phyloP scores from a whole-genome alignment of 2,329 filamentous ascomycete species.

The Colletotrichum australisinense region DNA sequence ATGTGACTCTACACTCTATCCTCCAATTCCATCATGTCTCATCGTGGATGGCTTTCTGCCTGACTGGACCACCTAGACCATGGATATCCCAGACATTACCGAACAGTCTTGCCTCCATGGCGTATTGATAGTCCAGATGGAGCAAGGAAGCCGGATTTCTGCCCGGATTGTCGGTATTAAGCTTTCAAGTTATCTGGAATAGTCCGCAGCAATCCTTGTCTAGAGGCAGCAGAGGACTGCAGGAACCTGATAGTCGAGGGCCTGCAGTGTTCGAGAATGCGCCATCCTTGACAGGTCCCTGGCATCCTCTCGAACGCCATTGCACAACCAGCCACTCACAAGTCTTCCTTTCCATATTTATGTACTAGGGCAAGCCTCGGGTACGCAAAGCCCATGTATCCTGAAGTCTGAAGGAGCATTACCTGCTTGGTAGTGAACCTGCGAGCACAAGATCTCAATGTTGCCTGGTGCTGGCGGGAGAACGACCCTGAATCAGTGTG shows the following conservation, averaged over 20 bases:
- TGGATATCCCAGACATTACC: neutral
- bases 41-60: neutral
- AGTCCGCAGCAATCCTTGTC: neutral
- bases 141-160: neutral
- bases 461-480: neutral
- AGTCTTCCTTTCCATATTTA: neutral
- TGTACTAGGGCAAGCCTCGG: neutral
- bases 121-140: neutral
- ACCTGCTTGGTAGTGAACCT: neutral
- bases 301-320: neutral
- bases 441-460: neutral
- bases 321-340: neutral
- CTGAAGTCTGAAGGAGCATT: neutral
- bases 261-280: neutral
- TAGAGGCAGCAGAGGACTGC: neutral
- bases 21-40: neutral
- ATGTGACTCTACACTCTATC: neutral
- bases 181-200: conserved; percentile 1
- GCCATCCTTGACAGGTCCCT: conserved; percentile 1
- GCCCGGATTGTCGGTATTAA: neutral
- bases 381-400: neutral
- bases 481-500: conserved; percentile 6
- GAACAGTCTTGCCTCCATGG: neutral
- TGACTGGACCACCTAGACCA: neutral
- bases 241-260: neutral